phyloP scores from a whole-genome alignment of 345 rosid genomes.

The Xanthoceras sorbifolium region DNA sequence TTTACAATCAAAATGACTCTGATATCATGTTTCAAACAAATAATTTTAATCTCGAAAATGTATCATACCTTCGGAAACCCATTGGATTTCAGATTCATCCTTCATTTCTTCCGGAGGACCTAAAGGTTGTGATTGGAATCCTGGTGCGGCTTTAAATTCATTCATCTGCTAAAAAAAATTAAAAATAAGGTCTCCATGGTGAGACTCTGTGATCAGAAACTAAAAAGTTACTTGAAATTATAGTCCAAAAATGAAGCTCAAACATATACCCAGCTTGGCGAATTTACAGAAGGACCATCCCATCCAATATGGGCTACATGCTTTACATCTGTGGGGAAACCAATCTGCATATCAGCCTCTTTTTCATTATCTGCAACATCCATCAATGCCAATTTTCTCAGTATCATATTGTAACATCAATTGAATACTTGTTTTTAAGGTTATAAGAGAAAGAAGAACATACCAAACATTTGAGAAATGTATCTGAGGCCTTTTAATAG shows the following conservation, averaged over 20 bases:
- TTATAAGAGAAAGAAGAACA: not conserved
- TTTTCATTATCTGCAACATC: slow-evolving; percentile 63
- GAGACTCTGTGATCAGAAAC: not conserved
- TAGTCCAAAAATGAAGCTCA: not conserved
- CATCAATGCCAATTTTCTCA: slow-evolving; percentile 5
- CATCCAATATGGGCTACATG: slow-evolving; percentile 95
- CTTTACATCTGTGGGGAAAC: slow-evolving; percentile 87
- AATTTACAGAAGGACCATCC: slow-evolving; percentile 61
- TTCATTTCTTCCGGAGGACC: slow-evolving; percentile 25
- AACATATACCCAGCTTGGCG: slow-evolving; percentile 65
- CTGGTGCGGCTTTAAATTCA: slow-evolving; percentile 48
- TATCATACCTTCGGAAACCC: slow-evolving; percentile 53
- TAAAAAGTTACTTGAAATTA: not conserved
- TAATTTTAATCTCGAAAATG: not conserved
- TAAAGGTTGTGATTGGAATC: slow-evolving; percentile 34
- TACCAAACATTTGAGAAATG: slow-evolving; percentile 83
- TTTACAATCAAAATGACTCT: too few species aligned
- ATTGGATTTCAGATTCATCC: slow-evolving; percentile 38
- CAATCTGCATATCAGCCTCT: slow-evolving; percentile 81
- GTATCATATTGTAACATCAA: too few species aligned
- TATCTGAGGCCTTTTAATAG: slow-evolving; percentile 73
- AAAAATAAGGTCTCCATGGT: not conserved
- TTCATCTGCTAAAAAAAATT: slow-evolving; percentile 57
- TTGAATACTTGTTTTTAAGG: not conserved
- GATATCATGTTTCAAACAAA: not conserved